Evolutionary conservation across 768 basidiomycete species (phyloP), one percentile per base, ranked within the genome.

Genomic region (Panus rudis): DNA sequence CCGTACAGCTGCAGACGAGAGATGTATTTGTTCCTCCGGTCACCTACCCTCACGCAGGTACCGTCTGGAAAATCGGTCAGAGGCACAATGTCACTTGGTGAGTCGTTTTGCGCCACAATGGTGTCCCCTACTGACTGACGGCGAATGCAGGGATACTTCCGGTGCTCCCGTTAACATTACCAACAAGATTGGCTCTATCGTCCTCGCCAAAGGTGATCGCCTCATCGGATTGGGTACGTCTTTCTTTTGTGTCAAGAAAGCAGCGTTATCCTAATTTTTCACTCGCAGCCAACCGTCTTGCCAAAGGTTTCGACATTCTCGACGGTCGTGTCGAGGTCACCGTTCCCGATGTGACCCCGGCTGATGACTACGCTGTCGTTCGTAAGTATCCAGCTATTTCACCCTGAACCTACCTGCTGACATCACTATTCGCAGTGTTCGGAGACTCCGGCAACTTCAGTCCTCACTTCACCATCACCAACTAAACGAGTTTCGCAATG

Each of bases 21-120:
- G 73, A 75, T 45, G 74, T 75, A 26, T 71, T 67, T 20, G 61
- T 56, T 28, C 76, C 77, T 1, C 73, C 70, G 4, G 63, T 77
- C 49, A 67, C 65, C 31, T 68, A 59, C 46, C 75, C 76, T 13
- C 60, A 56, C 8, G 55, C 61, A 1, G 51, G 51, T 10, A 65
- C 69, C 4, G 59, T 72, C 22, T 77, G 75, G 77, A 53, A 56
- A 21, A 62, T 71, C 11, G 72, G 72, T 4, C 45, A 68, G 40
- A 60, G 48, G 2, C 57, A 72, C 40, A 73, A 65, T 7, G 75
- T 78, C 16, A 75, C 73, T 16, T 78, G 76, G 75, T 71, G 51
- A n/a, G 64, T 48, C 10, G 4, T n/a, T 16, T 31, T 20, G 5
- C 13, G 8, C 7, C 19, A 38, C 24, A 1, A 6, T 22, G 28